Evolutionary conservation across 306 rosid genomes (phyloP).

Genomic region (Ceratonia siliqua): DNA sequence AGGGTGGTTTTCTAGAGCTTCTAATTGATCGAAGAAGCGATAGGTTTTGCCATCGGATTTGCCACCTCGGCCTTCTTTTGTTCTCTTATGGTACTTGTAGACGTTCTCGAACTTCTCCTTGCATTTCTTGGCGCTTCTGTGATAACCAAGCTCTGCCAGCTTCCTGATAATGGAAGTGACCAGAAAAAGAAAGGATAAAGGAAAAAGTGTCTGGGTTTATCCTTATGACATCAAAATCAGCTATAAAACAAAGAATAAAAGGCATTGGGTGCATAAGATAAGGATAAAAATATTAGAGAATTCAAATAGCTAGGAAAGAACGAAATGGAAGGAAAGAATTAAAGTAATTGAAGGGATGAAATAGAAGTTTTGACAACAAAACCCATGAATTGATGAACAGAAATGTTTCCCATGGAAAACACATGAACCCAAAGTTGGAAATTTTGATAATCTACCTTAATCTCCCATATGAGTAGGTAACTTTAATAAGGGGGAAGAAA

Average conservation of each 20-base stretch:
- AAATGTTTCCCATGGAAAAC: conserved; percentile 41
- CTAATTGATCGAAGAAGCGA: conserved; percentile 76
- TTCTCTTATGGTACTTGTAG: conserved; percentile 89
- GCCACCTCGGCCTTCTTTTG: conserved; percentile 83
- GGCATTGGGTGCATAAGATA: conserved; percentile 30
- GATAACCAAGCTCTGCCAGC: conserved; percentile 83
- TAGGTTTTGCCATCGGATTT: conserved; percentile 83
- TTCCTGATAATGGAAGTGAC: conserved; percentile 55
- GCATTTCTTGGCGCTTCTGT: conserved; percentile 84
- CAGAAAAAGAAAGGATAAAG: neutral
- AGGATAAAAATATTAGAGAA: conserved; percentile 10
- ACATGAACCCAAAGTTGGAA: conserved; percentile 41
- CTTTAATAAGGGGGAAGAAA: conserved; percentile 39
- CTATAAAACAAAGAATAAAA: conserved; percentile 38
- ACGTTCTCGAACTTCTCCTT: conserved; percentile 97
- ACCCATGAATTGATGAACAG: conserved; percentile 39
- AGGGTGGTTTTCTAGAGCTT: conserved; percentile 67
- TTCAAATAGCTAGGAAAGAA: neutral
- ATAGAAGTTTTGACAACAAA: conserved; percentile 24
- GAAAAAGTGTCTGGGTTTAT: conserved; percentile 21
- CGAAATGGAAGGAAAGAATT: conserved; percentile 14
- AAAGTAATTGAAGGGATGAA: conserved; percentile 20
- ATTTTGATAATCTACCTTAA: conserved; percentile 25
- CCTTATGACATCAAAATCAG: conserved; percentile 41
- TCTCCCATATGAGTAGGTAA: conserved; percentile 39